These are phyloP conservation scores for Primulina tabacum DNA, from an alignment of 257 asterid genomes.

Conservation along the genomic window DNA sequence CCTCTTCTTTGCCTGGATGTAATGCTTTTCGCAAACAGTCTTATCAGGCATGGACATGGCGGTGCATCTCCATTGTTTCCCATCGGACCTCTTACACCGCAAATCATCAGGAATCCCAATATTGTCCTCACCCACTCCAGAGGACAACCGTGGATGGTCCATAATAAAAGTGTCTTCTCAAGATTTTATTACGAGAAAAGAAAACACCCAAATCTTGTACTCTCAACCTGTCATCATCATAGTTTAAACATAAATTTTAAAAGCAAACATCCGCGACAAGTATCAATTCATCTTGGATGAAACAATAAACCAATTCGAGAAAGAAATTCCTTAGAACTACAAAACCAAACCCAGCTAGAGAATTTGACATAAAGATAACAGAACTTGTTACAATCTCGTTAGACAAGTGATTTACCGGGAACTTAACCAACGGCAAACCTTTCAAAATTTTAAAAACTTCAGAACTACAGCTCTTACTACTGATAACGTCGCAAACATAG, in stretches of 20 bases:
- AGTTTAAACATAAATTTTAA: not conserved
- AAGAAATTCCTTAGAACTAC: not conserved
- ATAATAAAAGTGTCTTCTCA: constrained; percentile 32
- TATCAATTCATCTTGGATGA: not conserved
- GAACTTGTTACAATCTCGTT: not conserved
- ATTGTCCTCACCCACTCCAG: constrained; percentile 78
- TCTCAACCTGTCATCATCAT: constrained; percentile 32
- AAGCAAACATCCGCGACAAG: constrained; percentile 5
- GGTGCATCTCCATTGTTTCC: constrained; percentile 99
- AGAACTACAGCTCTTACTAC: not conserved
- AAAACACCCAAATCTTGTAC: constrained; percentile 22
- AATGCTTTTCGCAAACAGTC: constrained; percentile 98
- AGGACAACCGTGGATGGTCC: constrained; percentile 72
- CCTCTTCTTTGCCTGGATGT: constrained; percentile 98
- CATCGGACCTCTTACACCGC: constrained; percentile 99
- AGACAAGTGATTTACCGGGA: not conserved
- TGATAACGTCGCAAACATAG: not conserved
- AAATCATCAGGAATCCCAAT: constrained; percentile 88
- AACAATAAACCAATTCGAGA: not conserved
- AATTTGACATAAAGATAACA: constrained; percentile 14
- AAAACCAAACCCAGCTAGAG: not conserved
- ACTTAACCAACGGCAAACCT: not conserved
- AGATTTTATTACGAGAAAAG: constrained; percentile 13
- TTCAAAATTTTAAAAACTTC: not conserved
- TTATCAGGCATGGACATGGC: constrained; percentile 99